phyloP scores from a whole-genome alignment of 1,284 basidiomycete genomes.

The Trametes sp. region DNA sequence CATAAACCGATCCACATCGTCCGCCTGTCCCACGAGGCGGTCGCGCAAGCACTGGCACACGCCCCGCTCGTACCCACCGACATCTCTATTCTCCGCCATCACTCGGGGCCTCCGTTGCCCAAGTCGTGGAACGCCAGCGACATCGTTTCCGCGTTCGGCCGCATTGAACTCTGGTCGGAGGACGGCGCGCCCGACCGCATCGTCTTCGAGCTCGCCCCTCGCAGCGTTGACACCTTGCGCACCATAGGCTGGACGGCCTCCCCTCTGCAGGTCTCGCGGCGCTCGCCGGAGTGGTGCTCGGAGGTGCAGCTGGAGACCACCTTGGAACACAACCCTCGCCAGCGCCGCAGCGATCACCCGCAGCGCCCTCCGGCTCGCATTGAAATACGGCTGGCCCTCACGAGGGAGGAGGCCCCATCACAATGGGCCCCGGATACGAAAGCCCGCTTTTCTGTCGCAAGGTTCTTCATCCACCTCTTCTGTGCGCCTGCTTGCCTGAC shows the following conservation, averaged over 20 bases:
- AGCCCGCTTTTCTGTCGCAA: too few relatives aligned
- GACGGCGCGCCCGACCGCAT: background rate
- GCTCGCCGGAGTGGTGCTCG: background rate
- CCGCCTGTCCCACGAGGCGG: background rate
- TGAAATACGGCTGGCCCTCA: too few relatives aligned
- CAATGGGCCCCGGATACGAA: too few relatives aligned
- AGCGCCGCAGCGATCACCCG: too few relatives aligned
- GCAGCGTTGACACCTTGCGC: background rate
- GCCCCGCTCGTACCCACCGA: background rate
- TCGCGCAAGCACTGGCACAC: background rate
- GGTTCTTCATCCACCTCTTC: too few relatives aligned
- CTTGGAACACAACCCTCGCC: background rate
- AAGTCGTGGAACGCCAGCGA: background rate
- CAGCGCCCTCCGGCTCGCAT: too few relatives aligned
- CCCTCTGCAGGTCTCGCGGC: background rate
- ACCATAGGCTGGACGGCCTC: background rate
- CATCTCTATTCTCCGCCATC: background rate
- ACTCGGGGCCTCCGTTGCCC: background rate
- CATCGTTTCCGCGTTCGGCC: background rate
- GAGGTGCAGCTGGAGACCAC: background rate
- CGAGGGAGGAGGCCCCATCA: too few relatives aligned
- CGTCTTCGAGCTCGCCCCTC: background rate
- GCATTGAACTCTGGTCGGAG: too few relatives aligned
- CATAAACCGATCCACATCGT: background rate
- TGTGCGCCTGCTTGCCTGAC: too few relatives aligned